Evolutionary conservation across 2,329 filamentous ascomycete species (phyloP).

Genomic region (Malbranchea zuffiana): DNA sequence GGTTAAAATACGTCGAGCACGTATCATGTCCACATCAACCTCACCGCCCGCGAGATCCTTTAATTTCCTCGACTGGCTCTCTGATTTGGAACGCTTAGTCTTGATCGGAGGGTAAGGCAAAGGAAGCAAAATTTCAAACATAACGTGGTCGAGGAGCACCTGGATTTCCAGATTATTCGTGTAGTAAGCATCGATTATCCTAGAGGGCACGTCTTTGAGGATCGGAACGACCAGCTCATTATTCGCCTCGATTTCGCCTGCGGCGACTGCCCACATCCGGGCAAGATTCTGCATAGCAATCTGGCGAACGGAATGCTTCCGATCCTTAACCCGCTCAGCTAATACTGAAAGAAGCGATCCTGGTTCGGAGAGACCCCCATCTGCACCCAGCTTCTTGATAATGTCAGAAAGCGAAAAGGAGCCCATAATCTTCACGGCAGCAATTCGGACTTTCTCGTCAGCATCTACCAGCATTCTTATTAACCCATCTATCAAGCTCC

Average conservation of each 20-base stretch:
- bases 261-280: conserved; percentile 86
- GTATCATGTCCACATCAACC: conserved; percentile 48
- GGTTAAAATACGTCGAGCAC: conserved; percentile 73
- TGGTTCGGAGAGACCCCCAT: conserved; percentile 62
- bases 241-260: conserved; percentile 72
- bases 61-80: conserved; percentile 47
- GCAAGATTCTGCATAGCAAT: conserved; percentile 78
- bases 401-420: conserved; percentile 71
- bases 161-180: conserved; percentile 83
- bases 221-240: conserved; percentile 64
- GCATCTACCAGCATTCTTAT: conserved; percentile 73
- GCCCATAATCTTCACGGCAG: conserved; percentile 76
- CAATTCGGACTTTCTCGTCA: conserved; percentile 82
- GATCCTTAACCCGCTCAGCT: conserved; percentile 80
- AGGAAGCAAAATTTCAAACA: conserved; percentile 82
- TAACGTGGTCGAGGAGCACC: conserved; percentile 67
- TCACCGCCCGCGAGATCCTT: conserved; percentile 29
- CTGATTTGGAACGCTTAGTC: conserved; percentile 35
- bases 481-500: conserved; percentile 59
- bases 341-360: conserved; percentile 72
- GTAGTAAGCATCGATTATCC: conserved; percentile 79
- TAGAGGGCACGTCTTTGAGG: conserved; percentile 71
- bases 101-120: conserved; percentile 71
- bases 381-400: conserved; percentile 66
- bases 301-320: conserved; percentile 66